Base-by-base conservation (phyloP, 2,329 filamentous ascomycete genomes). In the Cladosporium sp. region DNA sequence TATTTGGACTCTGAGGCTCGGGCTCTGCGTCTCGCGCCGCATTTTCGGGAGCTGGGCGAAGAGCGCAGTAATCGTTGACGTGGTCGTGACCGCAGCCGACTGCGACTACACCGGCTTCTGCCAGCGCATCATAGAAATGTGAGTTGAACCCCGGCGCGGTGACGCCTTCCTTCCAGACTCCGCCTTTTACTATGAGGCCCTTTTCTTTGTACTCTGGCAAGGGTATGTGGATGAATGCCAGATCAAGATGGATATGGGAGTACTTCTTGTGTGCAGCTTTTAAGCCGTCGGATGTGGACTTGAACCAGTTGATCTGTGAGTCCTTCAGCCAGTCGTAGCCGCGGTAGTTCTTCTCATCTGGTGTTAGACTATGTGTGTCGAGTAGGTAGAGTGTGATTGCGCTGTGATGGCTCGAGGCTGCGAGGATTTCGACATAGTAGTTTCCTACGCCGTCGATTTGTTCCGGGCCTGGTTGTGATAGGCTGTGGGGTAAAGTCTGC, bases 271-370 rank as follows among this genome's bases (percentile, higher is more conserved):
- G 65, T 14, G 73, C 72, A 68, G 87, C 85, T 75, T 90, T 90
- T 49, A 97, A 76, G 12, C 84, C 77, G 59, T 87, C 80, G 0
- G 90, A 87, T 1, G 90, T 96, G 63, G 84, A 82, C 65, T 85
- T 87, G 79, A 99, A 99, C 94, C 94, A 99, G 58, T 90, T 85
- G 60, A 97, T 96, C 74, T 99, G 94, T 66, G 84, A 92, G 45
- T 87, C 87, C 76, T 97, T 97, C 70, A 99, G 79, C 94, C 94
- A 99, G 75, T 97, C 93, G 72, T 99, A 99, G 50, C 94, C 94
- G n/a, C 86, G 84, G 72, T 87, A 97, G 60, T 90, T 86, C 58
- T 86, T 84, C 75, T 97, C 91, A 70, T 99, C 89, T 0, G 92
- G 92, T 5, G 90, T 91, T 74, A 97, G 96, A 3, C 89, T 83